Percentiles rank a stretch among this genome's conserved stretches.
Evolutionary conservation across 176 grass and related monocot species (phyloP).

Genomic region (Tillandsia leiboldiana): DNA sequence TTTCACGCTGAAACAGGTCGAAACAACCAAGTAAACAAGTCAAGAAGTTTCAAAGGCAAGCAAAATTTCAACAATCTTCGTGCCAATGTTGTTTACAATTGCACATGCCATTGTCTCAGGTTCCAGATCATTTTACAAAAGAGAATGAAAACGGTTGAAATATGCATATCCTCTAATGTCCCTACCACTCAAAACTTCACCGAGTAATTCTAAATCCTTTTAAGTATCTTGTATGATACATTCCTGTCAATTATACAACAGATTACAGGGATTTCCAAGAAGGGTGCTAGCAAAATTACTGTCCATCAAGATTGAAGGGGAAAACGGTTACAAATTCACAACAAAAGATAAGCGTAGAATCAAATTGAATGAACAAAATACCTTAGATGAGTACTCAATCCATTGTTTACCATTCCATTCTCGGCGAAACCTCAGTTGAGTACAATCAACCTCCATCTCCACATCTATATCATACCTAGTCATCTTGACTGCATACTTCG

Average conservation of each 20-base stretch:
- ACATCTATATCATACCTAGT: conserved; percentile 1
- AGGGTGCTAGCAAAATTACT: neutral
- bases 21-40: neutral
- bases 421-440: conserved; percentile 28
- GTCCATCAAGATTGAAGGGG: neutral
- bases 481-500: conserved; percentile 21
- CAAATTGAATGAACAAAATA: conserved; percentile 2
- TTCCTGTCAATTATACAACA: too few species aligned
- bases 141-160: too few species aligned
- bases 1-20: neutral
- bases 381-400: conserved; percentile 24
- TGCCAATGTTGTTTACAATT: too few species aligned
- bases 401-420: conserved; percentile 47
- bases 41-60: neutral
- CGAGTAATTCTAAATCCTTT: too few species aligned
- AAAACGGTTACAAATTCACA: neutral
- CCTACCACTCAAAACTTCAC: too few species aligned
- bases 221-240: too few species aligned
- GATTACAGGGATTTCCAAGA: too few species aligned
- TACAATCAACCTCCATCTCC: conserved; percentile 10
- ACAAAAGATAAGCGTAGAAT: neutral
- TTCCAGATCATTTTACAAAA: too few species aligned
- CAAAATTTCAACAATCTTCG: neutral
- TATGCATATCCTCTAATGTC: too few species aligned
- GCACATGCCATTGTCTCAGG: too few species aligned